Evolutionary conservation across 2,329 filamentous ascomycete species (phyloP), one percentile per base, ranked within the genome.

Genomic region (Monosporascus sp.): DNA sequence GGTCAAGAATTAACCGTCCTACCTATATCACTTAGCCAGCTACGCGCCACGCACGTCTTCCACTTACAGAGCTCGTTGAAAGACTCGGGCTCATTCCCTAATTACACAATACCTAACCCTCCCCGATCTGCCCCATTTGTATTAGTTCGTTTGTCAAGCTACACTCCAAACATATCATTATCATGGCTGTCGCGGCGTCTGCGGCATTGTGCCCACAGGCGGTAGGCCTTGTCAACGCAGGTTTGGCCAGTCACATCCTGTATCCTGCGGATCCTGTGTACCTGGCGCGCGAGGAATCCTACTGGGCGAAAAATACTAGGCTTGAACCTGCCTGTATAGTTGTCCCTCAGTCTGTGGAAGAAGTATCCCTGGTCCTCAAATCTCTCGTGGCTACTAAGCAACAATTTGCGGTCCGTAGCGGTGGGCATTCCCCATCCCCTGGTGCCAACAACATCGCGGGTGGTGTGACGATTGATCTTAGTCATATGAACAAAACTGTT

Each of bases 381-480:
- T 24, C 6, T 22, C n/a, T 55, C 1, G 49, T 49, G 4, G 7
- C 17, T 20, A 4, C 37, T 20, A 52, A 52, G 3, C 11, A 45
- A 19, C 22, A 45, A 16, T 75, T 76, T 52, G 72, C 72, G 2
- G 67, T 78, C 3, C 74, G 72, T 50, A 68, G 71, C 48, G 74
- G 75, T 31, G 75, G 76, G 3, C 75, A 78, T 56, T 68, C 68
- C 20, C 60, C 66, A 3, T 68, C 69, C 52, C 62, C 67, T 0
- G 73, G 74, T 22, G 67, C 69, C 9, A 72, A 72, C 7, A 74
- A 71, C 51, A 72, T 74, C 17, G 60, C 68, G 1, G 62, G 63
- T 27, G 75, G 75, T 3, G 70, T 78, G 8, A 74, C 73, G 0
- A 70, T 78, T 49, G 71, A 72, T 54, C 60, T 78, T 35, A 59